Evolutionary conservation across 179 eudicot species (phyloP), one percentile per base, ranked within the genome.

Genomic region (Actinidia chinensis): DNA sequence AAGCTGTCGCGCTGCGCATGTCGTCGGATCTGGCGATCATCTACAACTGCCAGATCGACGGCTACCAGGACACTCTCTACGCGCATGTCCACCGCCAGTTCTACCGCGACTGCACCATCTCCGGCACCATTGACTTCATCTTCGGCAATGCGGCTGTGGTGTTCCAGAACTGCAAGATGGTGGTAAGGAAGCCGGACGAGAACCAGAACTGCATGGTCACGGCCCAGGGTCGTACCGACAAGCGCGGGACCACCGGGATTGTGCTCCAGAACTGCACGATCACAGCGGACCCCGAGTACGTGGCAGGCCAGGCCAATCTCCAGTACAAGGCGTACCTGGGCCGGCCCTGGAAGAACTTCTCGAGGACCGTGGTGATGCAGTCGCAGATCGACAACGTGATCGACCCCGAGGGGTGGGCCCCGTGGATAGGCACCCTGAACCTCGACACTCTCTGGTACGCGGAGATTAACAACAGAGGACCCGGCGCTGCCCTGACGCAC

Each of bases 81-180:
- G 79, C 92, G 9, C 87, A 83, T 84, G 59, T 74, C 44, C 82
- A 84, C 75, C 88, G 97, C 8, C 97, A 92, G 50, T 92, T 82
- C 87, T 92, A 88, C 85, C 87, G 94, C 47, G 88, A 84, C 64
- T 87, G 91, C 86, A 67, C 69, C 78, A 84, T 92, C 82, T 69
- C 87, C 0, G 97, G 97, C 63, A 89, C 90, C 43, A 76, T 88
- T 7, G 94, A 92, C 81, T 85, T 89, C 85, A 69, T 92, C 79
- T 85, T 86, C 54, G 97, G 97, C 3, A 85, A 92, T 14, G 88
- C 94, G 1, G 68, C 78, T 0, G 88, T 85, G 5, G 76, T 92
- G 46, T 90, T 92, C 87, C 97, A 92, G 59, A 85, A 88, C 77
- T 90, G 94, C 84, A 81, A 47, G 48, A 4, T 92, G 56, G 71